Conservation (phyloP, 73 alveolate genomes). For the Urostyla sp. region DNA sequence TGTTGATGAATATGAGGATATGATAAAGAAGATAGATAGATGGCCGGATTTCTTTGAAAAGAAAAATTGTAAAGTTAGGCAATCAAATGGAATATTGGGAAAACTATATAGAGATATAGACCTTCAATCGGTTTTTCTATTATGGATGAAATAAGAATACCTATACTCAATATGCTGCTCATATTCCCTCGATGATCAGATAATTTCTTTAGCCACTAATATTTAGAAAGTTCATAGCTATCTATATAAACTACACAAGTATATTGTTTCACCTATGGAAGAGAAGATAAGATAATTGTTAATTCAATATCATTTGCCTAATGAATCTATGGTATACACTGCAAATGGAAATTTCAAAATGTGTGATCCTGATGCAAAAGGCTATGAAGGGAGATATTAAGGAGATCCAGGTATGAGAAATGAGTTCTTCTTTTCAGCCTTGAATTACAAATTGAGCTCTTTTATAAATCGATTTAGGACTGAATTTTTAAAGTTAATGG, state of each 20-base stretch:
- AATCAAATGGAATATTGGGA: conserved; percentile 65
- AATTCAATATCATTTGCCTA: too few relatives aligned
- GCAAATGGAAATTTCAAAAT: not conserved
- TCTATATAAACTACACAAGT: not conserved
- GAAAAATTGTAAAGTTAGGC: not conserved
- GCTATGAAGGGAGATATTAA: too few relatives aligned
- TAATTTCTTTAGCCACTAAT: not conserved
- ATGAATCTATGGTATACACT: too few relatives aligned
- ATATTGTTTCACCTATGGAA: conserved; percentile 38
- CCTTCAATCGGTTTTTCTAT: conserved; percentile 2
- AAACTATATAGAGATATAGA: conserved; percentile 64
- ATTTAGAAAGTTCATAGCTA: conserved; percentile 5
- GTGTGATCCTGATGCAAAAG: conserved; percentile 36
- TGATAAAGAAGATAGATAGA: conserved; percentile 12
- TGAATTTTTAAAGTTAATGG: not conserved
- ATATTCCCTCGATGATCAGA: conserved; percentile 2
- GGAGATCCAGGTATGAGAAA: too few relatives aligned
- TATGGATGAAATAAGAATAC: conserved; percentile 19
- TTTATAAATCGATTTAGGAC: not conserved
- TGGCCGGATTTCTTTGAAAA: conserved; percentile 74
- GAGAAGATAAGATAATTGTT: conserved; percentile 1
- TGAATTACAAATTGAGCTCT: conserved; percentile 8
- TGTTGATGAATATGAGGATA: conserved; percentile 1
- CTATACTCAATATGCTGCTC: not conserved
- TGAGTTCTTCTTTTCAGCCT: not conserved